Conservation (phyloP, 108 stramenopile species). For the Nitzschia putrida region DNA sequence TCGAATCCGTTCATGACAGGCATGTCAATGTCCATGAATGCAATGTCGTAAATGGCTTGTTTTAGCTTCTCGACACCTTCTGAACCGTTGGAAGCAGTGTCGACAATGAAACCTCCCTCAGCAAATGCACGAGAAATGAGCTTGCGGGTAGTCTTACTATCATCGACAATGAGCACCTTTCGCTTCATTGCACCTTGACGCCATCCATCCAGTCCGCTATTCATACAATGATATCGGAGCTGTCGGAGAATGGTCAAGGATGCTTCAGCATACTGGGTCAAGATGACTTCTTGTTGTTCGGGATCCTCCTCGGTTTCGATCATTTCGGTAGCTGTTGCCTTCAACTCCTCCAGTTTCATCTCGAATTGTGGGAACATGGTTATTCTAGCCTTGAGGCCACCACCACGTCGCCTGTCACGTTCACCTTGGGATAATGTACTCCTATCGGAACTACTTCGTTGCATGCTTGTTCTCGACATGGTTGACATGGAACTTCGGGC, state of each 20-base stretch:
- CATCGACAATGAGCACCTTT: slow-evolving; percentile 88
- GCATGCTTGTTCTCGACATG: slow-evolving; percentile 27
- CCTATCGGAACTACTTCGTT: slow-evolving; percentile 35
- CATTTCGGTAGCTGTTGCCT: slow-evolving; percentile 78
- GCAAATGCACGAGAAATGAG: slow-evolving; percentile 84
- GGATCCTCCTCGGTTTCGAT: slow-evolving; percentile 80
- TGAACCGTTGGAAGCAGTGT: slow-evolving; percentile 85
- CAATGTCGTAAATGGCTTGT: slow-evolving; percentile 86
- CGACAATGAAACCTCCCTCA: slow-evolving; percentile 87
- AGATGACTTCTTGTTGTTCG: slow-evolving; percentile 76
- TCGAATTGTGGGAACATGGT: slow-evolving; percentile 85
- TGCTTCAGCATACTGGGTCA: slow-evolving; percentile 87
- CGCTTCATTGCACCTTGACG: slow-evolving; percentile 79
- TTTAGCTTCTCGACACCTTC: slow-evolving; percentile 89
- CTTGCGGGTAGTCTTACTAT: slow-evolving; percentile 80
- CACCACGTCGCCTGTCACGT: slow-evolving; percentile 14
- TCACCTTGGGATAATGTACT: slow-evolving; percentile 23
- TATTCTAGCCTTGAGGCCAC: slow-evolving; percentile 64
- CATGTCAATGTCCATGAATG: slow-evolving; percentile 97
- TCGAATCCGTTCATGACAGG: slow-evolving; percentile 94
- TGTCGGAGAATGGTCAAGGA: slow-evolving; percentile 85
- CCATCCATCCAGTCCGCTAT: slow-evolving; percentile 89
- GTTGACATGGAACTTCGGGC: slow-evolving; percentile 29
- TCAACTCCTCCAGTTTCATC: slow-evolving; percentile 75
- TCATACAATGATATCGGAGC: slow-evolving; percentile 92